Evolutionary conservation across 2,329 filamentous ascomycete genomes (phyloP), one percentile per base, ranked within the genome.

Genomic region (Neocucurbitaria cava): DNA sequence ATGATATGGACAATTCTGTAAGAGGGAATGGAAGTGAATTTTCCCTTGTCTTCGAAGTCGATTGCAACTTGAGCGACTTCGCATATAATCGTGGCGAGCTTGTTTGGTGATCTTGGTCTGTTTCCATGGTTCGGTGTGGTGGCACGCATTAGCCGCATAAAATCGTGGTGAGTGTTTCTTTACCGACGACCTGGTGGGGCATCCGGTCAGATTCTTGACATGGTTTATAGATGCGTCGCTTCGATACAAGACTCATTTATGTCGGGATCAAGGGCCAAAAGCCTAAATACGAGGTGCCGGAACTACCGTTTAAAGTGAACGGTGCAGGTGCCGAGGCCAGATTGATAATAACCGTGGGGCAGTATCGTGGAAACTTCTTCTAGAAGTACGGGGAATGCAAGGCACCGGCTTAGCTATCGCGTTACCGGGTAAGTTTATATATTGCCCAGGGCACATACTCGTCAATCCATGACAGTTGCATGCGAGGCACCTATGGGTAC

Each of bases 121-220:
- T 31, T 31, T 28, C 44, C 20, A 11, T 43, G 38, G 38, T 52
- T 21, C 31, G 11, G 15, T 33, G 13, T 31, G 10, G 31, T 58
- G 26, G 39, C 13, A 30, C 35, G 20, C 40, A 49, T 44, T 31
- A 52, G 21, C 31, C 39, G 10, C 43, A 33, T 31, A 7, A 33
- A 17, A 26, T 24, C 17, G 40, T 43, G 40, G 23, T 38, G 20
- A 35, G 24, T 35, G 30, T 26, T 41, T 20, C 43, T 23, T 17
- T 52, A 45, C 41, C 39, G 47, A 40, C 26, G 49, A 54, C 38
- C 53, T 54, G 50, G 63, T 65, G 61, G 63, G 63, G 61, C 63
- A 53, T 43, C 31, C 21, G 38, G 10, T 26, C 42, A 47, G 44
- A 33, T 46, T 17, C n/a, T 43, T 38, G 24, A 43, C 47, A 49